A percentile compares a stretch with the other conserved stretches of the same genome.
These are phyloP conservation scores for Penicillium fuscoglaucum DNA, from an alignment of 2,329 filamentous ascomycete species.

Conservation along the genomic window DNA sequence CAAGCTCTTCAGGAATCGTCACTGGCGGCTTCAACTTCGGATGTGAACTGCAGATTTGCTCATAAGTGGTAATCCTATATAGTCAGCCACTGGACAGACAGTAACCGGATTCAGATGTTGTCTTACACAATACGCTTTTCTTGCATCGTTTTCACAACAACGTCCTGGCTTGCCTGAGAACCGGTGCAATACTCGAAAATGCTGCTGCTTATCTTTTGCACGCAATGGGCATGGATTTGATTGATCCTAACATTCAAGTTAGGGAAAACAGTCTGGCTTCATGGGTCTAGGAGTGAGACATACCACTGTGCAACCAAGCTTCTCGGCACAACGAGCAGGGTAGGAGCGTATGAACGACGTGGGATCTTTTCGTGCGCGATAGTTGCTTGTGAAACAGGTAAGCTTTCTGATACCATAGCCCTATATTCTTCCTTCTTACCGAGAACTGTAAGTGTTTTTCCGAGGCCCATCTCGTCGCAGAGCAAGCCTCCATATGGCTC, in stretches of 20 bases:
- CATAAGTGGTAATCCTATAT: constrained; percentile 42
- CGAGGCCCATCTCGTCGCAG: constrained; percentile 46
- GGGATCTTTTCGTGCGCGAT: constrained; percentile 37
- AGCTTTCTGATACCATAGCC: background rate
- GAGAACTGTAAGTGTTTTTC: constrained; percentile 42
- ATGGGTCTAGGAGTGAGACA: background rate
- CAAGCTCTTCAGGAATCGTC: constrained; percentile 20
- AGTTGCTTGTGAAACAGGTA: constrained; percentile 29
- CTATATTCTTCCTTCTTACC: constrained; percentile 18
- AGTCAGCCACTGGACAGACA: background rate
- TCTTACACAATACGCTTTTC: background rate
- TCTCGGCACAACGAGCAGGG: constrained; percentile 41
- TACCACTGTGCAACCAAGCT: constrained; percentile 40
- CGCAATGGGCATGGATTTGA: constrained; percentile 38
- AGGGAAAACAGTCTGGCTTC: background rate
- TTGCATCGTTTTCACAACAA: constrained; percentile 29
- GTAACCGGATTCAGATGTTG: background rate
- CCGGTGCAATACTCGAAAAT: constrained; percentile 30
- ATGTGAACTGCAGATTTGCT: constrained; percentile 38
- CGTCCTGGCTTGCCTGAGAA: constrained; percentile 19
- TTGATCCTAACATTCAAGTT: constrained; percentile 22
- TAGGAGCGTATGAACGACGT: constrained; percentile 29
- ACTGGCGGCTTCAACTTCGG: constrained; percentile 27
- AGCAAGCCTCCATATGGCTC: constrained; percentile 40
- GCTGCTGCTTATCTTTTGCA: constrained; percentile 10